These are phyloP conservation scores for Graphiopsis chlorocephala DNA, from an alignment of 2,329 filamentous ascomycete genomes.

Conservation along the genomic window DNA sequence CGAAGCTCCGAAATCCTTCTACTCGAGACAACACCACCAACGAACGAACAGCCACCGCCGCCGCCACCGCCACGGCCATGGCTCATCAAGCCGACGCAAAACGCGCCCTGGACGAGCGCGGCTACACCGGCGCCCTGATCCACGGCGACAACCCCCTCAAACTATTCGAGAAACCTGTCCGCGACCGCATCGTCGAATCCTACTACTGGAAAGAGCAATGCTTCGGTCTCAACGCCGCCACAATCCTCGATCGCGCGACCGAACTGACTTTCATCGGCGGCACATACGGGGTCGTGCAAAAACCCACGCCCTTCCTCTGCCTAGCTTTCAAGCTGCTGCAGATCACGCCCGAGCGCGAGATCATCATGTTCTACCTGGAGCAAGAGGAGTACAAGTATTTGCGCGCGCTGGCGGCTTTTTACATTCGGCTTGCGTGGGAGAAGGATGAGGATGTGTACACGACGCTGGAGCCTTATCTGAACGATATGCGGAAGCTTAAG, in stretches of 20 bases:
- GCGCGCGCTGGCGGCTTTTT: slow-evolving; percentile 84
- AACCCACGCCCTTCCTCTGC: slow-evolving; percentile 89
- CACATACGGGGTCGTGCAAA: slow-evolving; percentile 78
- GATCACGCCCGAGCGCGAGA: slow-evolving; percentile 73
- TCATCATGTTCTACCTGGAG: slow-evolving; percentile 76
- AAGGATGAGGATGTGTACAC: slow-evolving; percentile 78
- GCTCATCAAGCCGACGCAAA: slow-evolving; percentile 73
- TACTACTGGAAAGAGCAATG: slow-evolving; percentile 99
- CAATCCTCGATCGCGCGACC: slow-evolving; percentile 82
- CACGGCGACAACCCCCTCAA: slow-evolving; percentile 93
- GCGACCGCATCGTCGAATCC: slow-evolving; percentile 89
- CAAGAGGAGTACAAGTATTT: slow-evolving; percentile 75
- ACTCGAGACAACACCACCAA: neutral
- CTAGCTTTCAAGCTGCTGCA: slow-evolving; percentile 93
- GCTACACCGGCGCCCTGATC: slow-evolving; percentile 70
- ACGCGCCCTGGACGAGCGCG: slow-evolving; percentile 81
- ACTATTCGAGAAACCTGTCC: slow-evolving; percentile 91
- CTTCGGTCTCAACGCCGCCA: slow-evolving; percentile 83
- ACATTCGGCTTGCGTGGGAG: slow-evolving; percentile 82
- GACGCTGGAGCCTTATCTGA: slow-evolving; percentile 76
- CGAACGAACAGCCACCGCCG: neutral
- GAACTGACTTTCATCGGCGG: slow-evolving; percentile 83
- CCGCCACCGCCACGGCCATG: slow-evolving; percentile 45
- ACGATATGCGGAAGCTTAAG: slow-evolving; percentile 79
- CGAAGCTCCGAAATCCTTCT: neutral